Evolutionary conservation across 305 asterid species (phyloP), one percentile per base, ranked within the genome.

Genomic region (Rubia tinctorum): DNA sequence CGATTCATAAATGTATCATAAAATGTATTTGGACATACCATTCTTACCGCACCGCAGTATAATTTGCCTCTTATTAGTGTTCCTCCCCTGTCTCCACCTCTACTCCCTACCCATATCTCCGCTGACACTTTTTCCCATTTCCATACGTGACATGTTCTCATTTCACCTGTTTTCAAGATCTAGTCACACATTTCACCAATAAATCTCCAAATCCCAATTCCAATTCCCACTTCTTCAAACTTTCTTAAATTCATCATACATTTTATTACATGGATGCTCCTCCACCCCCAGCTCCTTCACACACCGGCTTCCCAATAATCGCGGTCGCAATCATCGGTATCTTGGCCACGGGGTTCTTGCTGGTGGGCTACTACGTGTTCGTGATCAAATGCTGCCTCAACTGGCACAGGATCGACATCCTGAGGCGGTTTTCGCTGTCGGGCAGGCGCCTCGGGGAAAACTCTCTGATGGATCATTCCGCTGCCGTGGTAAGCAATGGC

Each of bases 381-480:
- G 96, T 88, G 55, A 93, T 93, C 82, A 93, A 93, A 71, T 93
- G 97, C 79, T 91, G 97, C 86, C 72, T 88, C 44, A 93, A 76
- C 78, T 89, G 97, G 96, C 96, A 87, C 80, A 68, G 93, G 9
- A 88, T 93, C 78, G 96, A 90, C 59, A 83, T 91, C 0, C 66
- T 91, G 0, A 39, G 89, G 47, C 87, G 93, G 13, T 85, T 91
- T 76, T 89, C 97, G 0, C 66, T 84, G 79, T 87, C 93, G 12
- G 72, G 91, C 55, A 70, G 87, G 10, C 83, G 83, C 2, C 64
- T 18, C 4, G 80, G 49, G 15, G 87, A 88, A 23, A 82, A 81
- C 83, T 85, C 85, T 45, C 45, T 73, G 6, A 30, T 53, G 71
- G 76, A 44, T 5, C 20, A 71, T 66, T 78, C 91, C 0, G 84